A percentile compares a stretch with the other conserved stretches of the same genome.
phyloP scores from a whole-genome alignment of 2,329 filamentous ascomycete species.

The Didymosphaeria variabile region DNA sequence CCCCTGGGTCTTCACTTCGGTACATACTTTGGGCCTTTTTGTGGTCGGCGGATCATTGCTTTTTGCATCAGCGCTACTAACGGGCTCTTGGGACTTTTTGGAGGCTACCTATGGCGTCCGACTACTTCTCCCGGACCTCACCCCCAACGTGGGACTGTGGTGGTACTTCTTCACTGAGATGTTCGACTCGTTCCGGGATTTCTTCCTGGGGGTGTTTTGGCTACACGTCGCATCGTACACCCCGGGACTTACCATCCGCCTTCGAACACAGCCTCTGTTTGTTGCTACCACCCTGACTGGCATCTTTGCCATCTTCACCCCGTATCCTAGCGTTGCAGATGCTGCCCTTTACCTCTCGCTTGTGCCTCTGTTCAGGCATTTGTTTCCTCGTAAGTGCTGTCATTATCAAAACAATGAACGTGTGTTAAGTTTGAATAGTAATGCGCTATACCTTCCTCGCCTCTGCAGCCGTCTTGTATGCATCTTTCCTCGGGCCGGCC shows the following conservation, averaged over 20 bases:
- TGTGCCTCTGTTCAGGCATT: conserved; percentile 86
- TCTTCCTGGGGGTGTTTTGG: conserved; percentile 99
- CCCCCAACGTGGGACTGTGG: conserved; percentile 95
- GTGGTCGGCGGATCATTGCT: conserved; percentile 65
- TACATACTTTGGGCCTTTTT: conserved; percentile 63
- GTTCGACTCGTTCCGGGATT: conserved; percentile 96
- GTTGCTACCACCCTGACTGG: conserved; percentile 85
- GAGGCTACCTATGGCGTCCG: conserved; percentile 92
- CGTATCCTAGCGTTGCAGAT: conserved; percentile 93
- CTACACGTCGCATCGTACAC: conserved; percentile 92
- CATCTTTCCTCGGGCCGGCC: conserved; percentile 86
- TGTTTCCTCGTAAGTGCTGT: conserved; percentile 68
- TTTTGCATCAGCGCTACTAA: conserved; percentile 75
- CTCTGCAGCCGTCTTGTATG: conserved; percentile 83
- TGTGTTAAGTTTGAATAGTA: conserved; percentile 59
- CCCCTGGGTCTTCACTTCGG: conserved; percentile 61
- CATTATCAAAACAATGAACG: neutral
- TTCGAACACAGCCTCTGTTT: conserved; percentile 86
- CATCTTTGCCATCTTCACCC: conserved; percentile 94
- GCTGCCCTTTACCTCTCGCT: conserved; percentile 85
- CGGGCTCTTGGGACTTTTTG: conserved; percentile 87
- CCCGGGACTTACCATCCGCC: conserved; percentile 80
- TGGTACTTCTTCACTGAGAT: conserved; percentile 99
- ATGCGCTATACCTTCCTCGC: conserved; percentile 95
- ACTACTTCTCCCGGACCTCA: conserved; percentile 87